Base-by-base conservation (phyloP, 768 basidiomycete genomes). In the Tubosaeta brunneosetosa region DNA sequence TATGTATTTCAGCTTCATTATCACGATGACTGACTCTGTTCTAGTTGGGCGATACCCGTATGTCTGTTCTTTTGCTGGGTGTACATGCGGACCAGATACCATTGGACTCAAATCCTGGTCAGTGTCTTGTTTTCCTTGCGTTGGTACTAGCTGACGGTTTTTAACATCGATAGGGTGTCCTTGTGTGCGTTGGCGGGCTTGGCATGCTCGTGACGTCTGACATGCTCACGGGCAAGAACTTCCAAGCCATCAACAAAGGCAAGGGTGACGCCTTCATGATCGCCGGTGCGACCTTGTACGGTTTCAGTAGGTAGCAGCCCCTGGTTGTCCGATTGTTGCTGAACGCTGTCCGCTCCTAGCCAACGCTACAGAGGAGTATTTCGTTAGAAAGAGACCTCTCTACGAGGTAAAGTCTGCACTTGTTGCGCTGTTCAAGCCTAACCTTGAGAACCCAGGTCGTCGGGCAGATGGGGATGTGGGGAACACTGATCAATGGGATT, bases 191-290 rank as follows among this genome's bases (percentile, higher is more conserved):
- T 37, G 79, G 73, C 27, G 91, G 91, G 1, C 77, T 93, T 22
- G 91, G 84, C 3, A 67, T 93, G 68, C 85, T 93, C 49, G 91
- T 93, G 34, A 77, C 76, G 6, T 86, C 88, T 13, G 91, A 94
- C 60, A 74, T 85, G 59, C 62, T 91, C 46, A 93, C 89, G 25
- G 72, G 83, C 54, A 92, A 92, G 70, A 79, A 86, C 65, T 91
- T 79, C 72, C 67, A 77, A 12, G 83, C 91, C 12, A 58, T 81
- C 4, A 74, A 70, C 62, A 79, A 80, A 66, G 86, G 81, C 33
- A 88, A 88, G 65, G 91, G 91, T 11, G 90, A 92, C 66, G 84
- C 77, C 26, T 91, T 91, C 65, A 92, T 93, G 88, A 80, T 94
- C 52, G 77, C 85, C 44, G 91, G 89, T 26, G 88, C 91, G 4